A percentile compares a stretch with the other conserved stretches of the same genome.
These are phyloP conservation scores for Reutealis trisperma DNA, from an alignment of 345 rosid genomes.

Conservation along the genomic window DNA sequence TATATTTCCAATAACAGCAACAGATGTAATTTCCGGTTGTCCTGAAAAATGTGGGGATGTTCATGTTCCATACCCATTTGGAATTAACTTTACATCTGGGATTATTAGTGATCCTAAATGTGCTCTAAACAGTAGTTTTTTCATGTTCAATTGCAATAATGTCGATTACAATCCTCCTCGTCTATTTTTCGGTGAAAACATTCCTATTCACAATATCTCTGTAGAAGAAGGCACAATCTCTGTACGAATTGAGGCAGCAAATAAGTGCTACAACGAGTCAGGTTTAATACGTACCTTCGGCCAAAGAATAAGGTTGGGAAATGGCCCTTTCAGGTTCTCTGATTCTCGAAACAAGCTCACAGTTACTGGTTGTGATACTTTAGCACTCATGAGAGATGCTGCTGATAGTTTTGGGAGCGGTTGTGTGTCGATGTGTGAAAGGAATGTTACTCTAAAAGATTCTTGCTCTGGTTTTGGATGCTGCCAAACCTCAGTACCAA, in stretches of 20 bases:
- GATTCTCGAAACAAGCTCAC: conserved; percentile 27
- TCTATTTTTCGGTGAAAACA: neutral
- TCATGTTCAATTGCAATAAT: conserved; percentile 12
- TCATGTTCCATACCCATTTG: conserved; percentile 36
- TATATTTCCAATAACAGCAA: neutral
- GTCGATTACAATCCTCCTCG: neutral
- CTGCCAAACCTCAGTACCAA: conserved; percentile 29
- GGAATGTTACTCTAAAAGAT: neutral
- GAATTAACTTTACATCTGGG: conserved; percentile 4
- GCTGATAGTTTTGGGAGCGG: neutral
- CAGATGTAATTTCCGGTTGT: conserved; percentile 9
- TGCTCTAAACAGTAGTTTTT: neutral
- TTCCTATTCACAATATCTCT: conserved; percentile 1
- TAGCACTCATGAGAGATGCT: neutral
- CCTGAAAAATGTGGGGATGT: conserved; percentile 24
- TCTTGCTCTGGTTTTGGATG: conserved; percentile 35
- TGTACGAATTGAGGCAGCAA: neutral
- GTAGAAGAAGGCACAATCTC: conserved; percentile 12
- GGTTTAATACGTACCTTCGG: fast-evolving
- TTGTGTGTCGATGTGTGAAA: conserved; percentile 15
- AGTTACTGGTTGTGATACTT: conserved; percentile 29
- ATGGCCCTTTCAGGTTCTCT: conserved; percentile 13
- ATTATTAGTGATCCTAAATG: neutral
- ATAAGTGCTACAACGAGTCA: conserved; percentile 3
- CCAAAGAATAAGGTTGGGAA: fast-evolving